Conservation (phyloP, 495 filamentous ascomycete genomes). For the Pyronema domesticum region DNA sequence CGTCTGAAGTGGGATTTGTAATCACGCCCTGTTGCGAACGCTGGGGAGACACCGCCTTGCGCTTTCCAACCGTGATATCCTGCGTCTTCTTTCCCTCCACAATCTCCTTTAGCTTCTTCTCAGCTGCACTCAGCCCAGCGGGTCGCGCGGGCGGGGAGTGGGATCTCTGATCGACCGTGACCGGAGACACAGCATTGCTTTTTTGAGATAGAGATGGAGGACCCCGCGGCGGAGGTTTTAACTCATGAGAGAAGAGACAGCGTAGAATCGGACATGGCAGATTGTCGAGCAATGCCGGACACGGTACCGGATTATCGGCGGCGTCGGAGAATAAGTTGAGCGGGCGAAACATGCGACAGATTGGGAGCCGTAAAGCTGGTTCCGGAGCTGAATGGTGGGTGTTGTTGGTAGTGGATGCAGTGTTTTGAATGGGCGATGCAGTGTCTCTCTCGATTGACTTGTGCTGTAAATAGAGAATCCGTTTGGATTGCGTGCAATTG, state of each 20-base stretch:
- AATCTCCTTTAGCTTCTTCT: slow-evolving; percentile 1
- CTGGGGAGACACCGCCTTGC: not conserved
- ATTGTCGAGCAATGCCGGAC: not conserved
- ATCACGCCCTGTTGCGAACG: not conserved
- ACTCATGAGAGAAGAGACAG: slow-evolving; percentile 43
- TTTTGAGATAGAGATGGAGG: slow-evolving; percentile 1
- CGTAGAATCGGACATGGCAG: slow-evolving; percentile 33
- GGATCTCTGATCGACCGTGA: not conserved
- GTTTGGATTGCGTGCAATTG: no score
- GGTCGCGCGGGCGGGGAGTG: not conserved
- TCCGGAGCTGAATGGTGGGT: not conserved
- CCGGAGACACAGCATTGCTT: not conserved
- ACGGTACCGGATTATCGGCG: not conserved
- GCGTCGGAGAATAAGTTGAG: not conserved
- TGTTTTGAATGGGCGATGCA: no score
- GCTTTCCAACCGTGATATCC: not conserved
- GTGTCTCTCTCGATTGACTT: no score
- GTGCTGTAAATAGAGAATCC: no score
- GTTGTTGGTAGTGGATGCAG: not conserved
- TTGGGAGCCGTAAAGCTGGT: not conserved
- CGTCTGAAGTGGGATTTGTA: not conserved
- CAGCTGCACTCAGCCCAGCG: not conserved
- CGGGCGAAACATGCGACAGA: slow-evolving; percentile 3
- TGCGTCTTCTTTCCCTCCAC: not conserved
- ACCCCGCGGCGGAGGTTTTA: not conserved